phyloP scores from a whole-genome alignment of 2,329 filamentous ascomycete genomes.

The Thelonectria discophora region DNA sequence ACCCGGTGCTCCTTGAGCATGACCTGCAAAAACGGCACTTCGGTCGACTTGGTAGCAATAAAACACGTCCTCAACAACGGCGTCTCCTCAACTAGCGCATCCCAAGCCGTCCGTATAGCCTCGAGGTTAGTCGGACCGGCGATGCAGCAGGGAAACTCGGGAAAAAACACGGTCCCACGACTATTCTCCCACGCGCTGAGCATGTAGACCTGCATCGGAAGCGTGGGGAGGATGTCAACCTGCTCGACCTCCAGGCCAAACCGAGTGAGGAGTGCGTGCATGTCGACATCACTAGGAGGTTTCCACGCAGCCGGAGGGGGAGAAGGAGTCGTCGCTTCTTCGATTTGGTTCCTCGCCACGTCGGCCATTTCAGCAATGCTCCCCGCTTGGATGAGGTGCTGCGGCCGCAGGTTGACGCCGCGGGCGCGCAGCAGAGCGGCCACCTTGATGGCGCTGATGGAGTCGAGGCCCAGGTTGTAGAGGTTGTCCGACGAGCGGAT shows the following conservation, averaged over 20 bases:
- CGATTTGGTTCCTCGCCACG: conserved; percentile 17
- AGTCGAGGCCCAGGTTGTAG: conserved; percentile 89
- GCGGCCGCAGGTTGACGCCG: conserved; percentile 71
- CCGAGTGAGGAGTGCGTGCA: conserved; percentile 48
- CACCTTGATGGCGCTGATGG: conserved; percentile 89
- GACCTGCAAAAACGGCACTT: conserved; percentile 70
- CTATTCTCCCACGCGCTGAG: conserved; percentile 78
- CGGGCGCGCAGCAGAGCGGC: conserved; percentile 73
- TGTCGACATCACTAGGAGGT: conserved; percentile 51
- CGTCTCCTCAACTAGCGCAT: conserved; percentile 59
- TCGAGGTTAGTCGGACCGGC: conserved; percentile 48
- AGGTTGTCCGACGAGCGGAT: conserved; percentile 72
- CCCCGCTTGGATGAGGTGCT: conserved; percentile 73
- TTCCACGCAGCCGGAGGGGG: conserved; percentile 33
- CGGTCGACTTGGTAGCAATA: conserved; percentile 56
- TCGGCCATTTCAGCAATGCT: conserved; percentile 72
- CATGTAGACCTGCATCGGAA: conserved; percentile 84
- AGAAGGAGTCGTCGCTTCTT: not conserved
- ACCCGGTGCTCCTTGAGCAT: conserved; percentile 51
- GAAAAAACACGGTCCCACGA: conserved; percentile 74
- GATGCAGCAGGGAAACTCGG: conserved; percentile 69
- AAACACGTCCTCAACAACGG: conserved; percentile 77
- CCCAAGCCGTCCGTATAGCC: conserved; percentile 68
- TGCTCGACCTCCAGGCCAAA: conserved; percentile 53
- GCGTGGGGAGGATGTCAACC: conserved; percentile 73